Percentiles rank a stretch among this genome's conserved stretches.
Conservation (phyloP, 2,329 filamentous ascomycete species). For the Fusarium sp. region DNA sequence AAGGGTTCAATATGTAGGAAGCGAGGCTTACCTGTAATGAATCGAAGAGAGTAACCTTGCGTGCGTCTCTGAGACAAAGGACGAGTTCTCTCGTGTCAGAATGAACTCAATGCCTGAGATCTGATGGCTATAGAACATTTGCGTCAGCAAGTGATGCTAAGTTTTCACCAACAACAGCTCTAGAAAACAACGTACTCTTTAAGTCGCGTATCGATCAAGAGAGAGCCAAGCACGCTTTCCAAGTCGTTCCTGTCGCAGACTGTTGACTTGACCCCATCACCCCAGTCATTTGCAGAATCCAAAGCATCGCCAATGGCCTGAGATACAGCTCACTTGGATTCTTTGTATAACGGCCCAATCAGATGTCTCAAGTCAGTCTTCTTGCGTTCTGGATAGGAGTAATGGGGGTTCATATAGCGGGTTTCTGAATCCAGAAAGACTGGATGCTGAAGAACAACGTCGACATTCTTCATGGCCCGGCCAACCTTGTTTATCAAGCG, state of each 20-base stretch:
- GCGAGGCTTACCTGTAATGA: neutral
- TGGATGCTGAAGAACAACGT: neutral
- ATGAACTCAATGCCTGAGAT: neutral
- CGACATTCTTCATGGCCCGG: rapidly evolving
- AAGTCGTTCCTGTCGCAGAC: neutral
- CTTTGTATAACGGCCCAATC: neutral
- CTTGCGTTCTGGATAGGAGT: neutral
- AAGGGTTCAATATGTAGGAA: no score
- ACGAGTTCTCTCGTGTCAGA: rapidly evolving
- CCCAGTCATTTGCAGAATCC: neutral
- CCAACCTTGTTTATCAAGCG: neutral
- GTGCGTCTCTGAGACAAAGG: neutral
- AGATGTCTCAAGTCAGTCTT: neutral
- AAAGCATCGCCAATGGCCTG: neutral
- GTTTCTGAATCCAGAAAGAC: neutral
- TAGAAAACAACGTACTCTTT: neutral
- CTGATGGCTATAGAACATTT: neutral
- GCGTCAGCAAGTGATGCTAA: neutral
- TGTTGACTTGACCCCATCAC: neutral
- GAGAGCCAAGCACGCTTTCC: rapidly evolving
- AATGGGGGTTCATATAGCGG: neutral
- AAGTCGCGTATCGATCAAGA: neutral
- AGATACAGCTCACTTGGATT: rapidly evolving
- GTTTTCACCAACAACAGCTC: rapidly evolving
- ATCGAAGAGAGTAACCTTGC: neutral